Base-by-base conservation (phyloP, 2,329 filamentous ascomycete genomes). In the Penicillium sp. region DNA sequence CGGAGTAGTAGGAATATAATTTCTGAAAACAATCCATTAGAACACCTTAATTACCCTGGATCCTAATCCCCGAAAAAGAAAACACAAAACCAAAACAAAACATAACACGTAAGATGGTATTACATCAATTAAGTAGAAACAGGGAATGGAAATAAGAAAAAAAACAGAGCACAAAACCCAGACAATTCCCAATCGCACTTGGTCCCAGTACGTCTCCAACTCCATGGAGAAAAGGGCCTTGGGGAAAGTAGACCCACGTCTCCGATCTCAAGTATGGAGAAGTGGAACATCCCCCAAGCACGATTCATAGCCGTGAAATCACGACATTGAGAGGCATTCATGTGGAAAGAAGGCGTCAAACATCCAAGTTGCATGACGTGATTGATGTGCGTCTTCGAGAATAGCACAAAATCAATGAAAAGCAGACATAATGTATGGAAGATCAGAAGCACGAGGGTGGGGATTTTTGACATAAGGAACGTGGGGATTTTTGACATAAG, bases 41-140 rank as follows among this genome's bases (percentile, higher is more conserved):
- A 51, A 56, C 57, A 53, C 56, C 56, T 42, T 42, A 42, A 59
- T 58, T 59, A 59, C 40, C 53, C 42, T 29, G 45, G 28, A 50
- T 53, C 51, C 28, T 34, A 28, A 40, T 37, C 32, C 33, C 15
- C 19, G 15, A 26, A 43, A 26, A 53, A n/a, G 41, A 8, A 47
- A 31, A 17, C 17, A 17, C 17, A 17, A 17, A 17, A 17, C 17
- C 17, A 29, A 15, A 15, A 31, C 12, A 12, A 40, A 32, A 44
- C 41, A 40, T 48, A 43, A 38, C 48, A 53, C 57, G 53, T 52
- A 53, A 57, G 47, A 61, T 61, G 58, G 57, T 61, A 61, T 60
- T 59, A 61, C 57, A 61, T 59, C 54, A 54, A 53, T 51, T 47
- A 53, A 41, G 43, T 46, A 51, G 26, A 47, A 38, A 38, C 32